Base-by-base conservation (phyloP, 2,329 filamentous ascomycete species). In the Exophiala sp. region DNA sequence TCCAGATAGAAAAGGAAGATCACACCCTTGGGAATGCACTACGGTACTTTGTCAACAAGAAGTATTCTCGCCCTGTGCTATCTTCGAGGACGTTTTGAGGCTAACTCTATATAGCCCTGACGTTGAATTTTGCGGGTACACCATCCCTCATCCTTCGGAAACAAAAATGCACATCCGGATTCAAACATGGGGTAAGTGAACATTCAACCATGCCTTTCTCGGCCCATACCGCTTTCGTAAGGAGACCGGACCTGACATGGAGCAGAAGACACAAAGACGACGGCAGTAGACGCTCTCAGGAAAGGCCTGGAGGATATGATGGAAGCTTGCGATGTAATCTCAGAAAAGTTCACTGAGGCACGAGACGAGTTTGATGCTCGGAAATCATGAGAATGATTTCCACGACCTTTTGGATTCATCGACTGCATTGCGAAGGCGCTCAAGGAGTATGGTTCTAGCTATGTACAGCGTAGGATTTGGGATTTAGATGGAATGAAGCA, bases 71-170 rank as follows among this genome's bases (percentile, higher is more conserved):
- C 16, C 13, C 38, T 21, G 3, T 24, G 10, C 4, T 37, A 40
- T 21, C 18, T 3, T n/a, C 16, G 4, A 13, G 16, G 7, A 24
- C 32, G 27, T 45, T n/a, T 24, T 22, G 32, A 46, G 24, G 27
- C 47, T 44, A 18, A 37, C 39, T 34, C 13, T 48, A 34, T 18
- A 14, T 58, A 97, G 91, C 68, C 91, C 93, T 23, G 82, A 93
- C 57, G 93, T 98, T 53, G 93, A 98, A 68, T 96, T 98, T 71
- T 97, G 93, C 70, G 93, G 91, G 54, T 98, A 98, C 70, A 88
- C 91, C 6, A 97, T 98, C 55, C 93, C 93, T 23, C 93, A 98
- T 70, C 93, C 93, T 43, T 95, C 90, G 32, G 93, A 98, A 70
- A 75, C 83, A 34, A 93, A 95, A 72, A 95, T 98, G 91, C 95